Base-by-base conservation (phyloP, 768 basidiomycete species). In the Leccinum longicurvipes region DNA sequence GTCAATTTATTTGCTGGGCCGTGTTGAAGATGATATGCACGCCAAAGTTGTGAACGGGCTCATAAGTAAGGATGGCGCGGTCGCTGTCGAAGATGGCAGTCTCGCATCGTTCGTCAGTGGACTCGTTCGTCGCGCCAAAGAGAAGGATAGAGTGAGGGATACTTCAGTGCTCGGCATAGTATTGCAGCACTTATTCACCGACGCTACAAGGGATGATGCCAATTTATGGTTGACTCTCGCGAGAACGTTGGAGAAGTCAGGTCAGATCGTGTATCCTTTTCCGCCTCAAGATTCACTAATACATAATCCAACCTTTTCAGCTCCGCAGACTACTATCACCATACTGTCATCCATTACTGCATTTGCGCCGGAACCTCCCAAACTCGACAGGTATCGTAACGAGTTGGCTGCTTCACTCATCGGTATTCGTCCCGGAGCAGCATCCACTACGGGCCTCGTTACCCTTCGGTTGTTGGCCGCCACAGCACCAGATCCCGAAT, bases 331-430 rank as follows among this genome's bases (percentile, higher is more conserved):
- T 0, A 78, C 86, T 0, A 77, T 91, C 61, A 81, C 85, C 1
- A 80, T 97, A 53, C 69, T 88, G 7, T 72, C 78, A 9, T 81
- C 85, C 3, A 72, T 93, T 41, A 79, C 84, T 10, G 72, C 76
- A 21, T 79, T 80, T 23, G 84, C 85, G 0, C 77, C 84, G 1
- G 93, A 94, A 60, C 83, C 84, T 8, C 81, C 80, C 0, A 82
- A 82, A 19, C 77, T 96, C 23, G 87, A 90, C 61, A 79, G 91
- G 19, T 89, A 88, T 65, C 82, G 94, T 19, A 97, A 95, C 67
- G 93, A 97, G 70, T 78, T 95, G 10, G 95, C 96, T 0, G 87
- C 91, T n/a, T 79, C 78, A 19, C 69, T 94, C 4, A 74, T 89
- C 0, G 89, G 87, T 23, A 77, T 97, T 14, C 79, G 79, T 1